Base-by-base conservation (phyloP, 345 rosid species). In the Citrus medica region DNA sequence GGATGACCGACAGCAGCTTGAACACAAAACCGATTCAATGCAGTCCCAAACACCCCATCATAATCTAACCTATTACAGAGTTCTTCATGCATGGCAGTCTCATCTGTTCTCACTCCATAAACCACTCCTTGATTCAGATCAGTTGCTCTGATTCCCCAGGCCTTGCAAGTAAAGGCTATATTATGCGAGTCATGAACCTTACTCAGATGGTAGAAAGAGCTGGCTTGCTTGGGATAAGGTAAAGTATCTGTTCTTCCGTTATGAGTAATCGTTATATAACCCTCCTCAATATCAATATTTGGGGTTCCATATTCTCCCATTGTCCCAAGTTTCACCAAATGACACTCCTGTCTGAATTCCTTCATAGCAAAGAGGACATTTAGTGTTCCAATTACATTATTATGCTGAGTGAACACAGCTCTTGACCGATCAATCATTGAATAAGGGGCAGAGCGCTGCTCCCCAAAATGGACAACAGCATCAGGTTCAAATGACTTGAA, bases 291-390 rank as follows among this genome's bases (percentile, higher is more conserved):
- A 76, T 96, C 99, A 66, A 96, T 94, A 77, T 96, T 96, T n/a
- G 99, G 99, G 70, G 99, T 96, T 71, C 99, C 99, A 48, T 94
- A 92, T 86, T 96, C 99, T 74, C 99, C 98, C 99, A 96, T 96
- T 16, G 97, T 96, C 69, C 98, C 99, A 1, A 96, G 94, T 84
- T 96, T 94, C 64, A 96, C 98, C 7, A 96, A 87, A 89, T 96
- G 99, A 63, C 99, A 96, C 27, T 94, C 83, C 81, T 94, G 94
- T 72, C 84, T 79, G 80, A 86, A 96, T 90, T 94, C 99, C 84
- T 96, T 96, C 42, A 96, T 94, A 56, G 97, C 97, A 84, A 96
- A 96, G 71, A 96, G 97, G 65, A 94, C 97, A 78, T 96, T 96
- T 19, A 96, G 86, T 17, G 98, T 96, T 35, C 99, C 99, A 48